A percentile compares a stretch with the other conserved stretches of the same genome.
Conservation (phyloP, 1,139 yeast genomes). For the Suhomyces guaymorum region DNA sequence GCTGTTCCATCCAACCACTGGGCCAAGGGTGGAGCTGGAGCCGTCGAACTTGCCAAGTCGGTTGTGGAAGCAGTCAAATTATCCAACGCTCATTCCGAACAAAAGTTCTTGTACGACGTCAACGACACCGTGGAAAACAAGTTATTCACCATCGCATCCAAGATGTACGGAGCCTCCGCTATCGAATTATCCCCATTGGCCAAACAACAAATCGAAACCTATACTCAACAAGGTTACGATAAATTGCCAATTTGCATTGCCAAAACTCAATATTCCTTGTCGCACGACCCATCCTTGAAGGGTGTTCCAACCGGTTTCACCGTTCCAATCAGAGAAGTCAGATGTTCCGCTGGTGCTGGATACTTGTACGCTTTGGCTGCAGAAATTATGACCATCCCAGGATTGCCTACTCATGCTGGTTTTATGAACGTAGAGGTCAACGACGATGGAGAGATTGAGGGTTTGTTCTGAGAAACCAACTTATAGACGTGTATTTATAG, state of each 20-base stretch:
- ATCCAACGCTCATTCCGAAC: conserved; percentile 33
- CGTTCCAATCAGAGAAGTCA: conserved; percentile 91
- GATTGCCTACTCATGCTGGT: conserved; percentile 94
- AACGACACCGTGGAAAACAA: conserved; percentile 65
- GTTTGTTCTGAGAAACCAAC: conserved; percentile 52
- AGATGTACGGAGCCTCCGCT: conserved; percentile 87
- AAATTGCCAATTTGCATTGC: conserved; percentile 95
- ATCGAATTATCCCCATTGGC: conserved; percentile 89
- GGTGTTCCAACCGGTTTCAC: conserved; percentile 95
- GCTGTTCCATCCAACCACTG: conserved; percentile 79
- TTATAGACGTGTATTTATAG: conserved; percentile 5
- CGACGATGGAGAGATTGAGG: conserved; percentile 89
- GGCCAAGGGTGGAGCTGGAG: conserved; percentile 81
- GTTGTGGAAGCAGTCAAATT: conserved; percentile 59
- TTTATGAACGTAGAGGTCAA: conserved; percentile 96
- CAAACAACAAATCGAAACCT: conserved; percentile 75
- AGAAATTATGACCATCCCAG: conserved; percentile 96
- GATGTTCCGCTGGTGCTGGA: conserved; percentile 96
- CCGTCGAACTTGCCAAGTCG: conserved; percentile 66
- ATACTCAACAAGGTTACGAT: conserved; percentile 88
- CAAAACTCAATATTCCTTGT: conserved; percentile 93
- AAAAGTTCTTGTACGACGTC: conserved; percentile 61
- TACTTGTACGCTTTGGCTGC: conserved; percentile 96
- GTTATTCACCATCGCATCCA: conserved; percentile 61
- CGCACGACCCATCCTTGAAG: conserved; percentile 90